phyloP scores from a whole-genome alignment of 2,329 filamentous ascomycete genomes.

The Cercospora sojina region DNA sequence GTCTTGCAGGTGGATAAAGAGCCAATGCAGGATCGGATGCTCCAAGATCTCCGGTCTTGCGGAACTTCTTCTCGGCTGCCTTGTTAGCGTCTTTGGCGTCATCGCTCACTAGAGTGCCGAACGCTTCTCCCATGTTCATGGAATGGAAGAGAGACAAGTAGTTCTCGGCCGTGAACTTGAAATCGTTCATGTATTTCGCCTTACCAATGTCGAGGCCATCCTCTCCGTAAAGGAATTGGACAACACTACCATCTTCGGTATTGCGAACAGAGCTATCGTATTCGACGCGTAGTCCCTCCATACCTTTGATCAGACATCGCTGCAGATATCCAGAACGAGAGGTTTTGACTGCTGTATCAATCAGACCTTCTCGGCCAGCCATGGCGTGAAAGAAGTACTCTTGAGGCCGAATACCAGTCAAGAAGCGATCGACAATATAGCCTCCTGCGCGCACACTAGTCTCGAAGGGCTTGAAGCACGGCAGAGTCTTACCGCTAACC shows the following conservation, averaged over 20 bases:
- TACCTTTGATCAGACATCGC: constrained; percentile 95
- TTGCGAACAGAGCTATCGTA: constrained; percentile 95
- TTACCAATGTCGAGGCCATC: constrained; percentile 94
- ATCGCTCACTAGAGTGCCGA: constrained; percentile 61
- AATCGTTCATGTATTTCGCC: constrained; percentile 85
- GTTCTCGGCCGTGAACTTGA: constrained; percentile 86
- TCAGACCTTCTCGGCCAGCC: constrained; percentile 96
- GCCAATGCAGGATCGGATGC: constrained; percentile 74
- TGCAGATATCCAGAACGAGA: constrained; percentile 95
- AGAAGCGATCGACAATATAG: constrained; percentile 92
- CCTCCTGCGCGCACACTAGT: constrained; percentile 85
- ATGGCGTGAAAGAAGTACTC: constrained; percentile 99
- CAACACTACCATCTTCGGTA: constrained; percentile 77
- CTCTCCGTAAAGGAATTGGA: constrained; percentile 96
- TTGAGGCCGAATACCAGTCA: constrained; percentile 94
- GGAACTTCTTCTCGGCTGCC: constrained; percentile 71
- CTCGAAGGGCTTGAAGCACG: constrained; percentile 90
- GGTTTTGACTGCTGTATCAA: constrained; percentile 98
- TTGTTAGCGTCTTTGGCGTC: constrained; percentile 64
- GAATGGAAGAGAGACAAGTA: constrained; percentile 75
- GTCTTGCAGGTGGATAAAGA: constrained; percentile 70
- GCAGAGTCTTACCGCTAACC: constrained; percentile 95
- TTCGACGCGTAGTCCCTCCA: constrained; percentile 88
- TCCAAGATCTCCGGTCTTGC: constrained; percentile 68
- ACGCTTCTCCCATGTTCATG: constrained; percentile 62